phyloP scores from a whole-genome alignment of 2,329 filamentous ascomycete genomes.

The Phoma sp. region DNA sequence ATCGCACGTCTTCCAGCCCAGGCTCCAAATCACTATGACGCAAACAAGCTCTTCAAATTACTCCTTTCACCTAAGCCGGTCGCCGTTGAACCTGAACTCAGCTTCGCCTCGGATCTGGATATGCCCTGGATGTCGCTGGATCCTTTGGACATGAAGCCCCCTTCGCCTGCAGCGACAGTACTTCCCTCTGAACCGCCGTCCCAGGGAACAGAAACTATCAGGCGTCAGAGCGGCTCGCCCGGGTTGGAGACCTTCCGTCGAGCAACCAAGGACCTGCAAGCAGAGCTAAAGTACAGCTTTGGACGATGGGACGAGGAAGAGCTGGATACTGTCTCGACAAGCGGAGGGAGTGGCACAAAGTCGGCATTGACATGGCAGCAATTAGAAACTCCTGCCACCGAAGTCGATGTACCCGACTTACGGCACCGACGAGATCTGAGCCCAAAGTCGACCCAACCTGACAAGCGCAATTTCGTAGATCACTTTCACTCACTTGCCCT shows the following conservation, averaged over 20 bases:
- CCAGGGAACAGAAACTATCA: no score
- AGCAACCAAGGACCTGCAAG: background rate
- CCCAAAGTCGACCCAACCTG: background rate
- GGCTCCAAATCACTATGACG: background rate
- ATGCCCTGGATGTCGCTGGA: conserved; percentile 1
- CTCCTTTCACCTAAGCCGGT: background rate
- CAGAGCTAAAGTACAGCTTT: background rate
- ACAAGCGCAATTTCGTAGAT: background rate
- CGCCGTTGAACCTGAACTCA: background rate
- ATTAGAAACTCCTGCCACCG: background rate
- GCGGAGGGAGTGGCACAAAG: background rate
- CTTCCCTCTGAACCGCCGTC: no score
- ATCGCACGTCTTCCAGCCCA: background rate
- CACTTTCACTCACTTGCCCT: background rate
- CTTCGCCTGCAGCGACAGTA: background rate
- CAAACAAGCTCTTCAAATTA: conserved; percentile 2
- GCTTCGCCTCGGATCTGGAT: background rate
- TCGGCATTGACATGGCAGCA: no score
- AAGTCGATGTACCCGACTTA: conserved; percentile 1
- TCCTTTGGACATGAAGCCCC: background rate
- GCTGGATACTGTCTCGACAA: background rate
- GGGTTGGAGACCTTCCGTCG: background rate
- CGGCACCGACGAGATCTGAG: background rate
- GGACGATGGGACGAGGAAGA: background rate
- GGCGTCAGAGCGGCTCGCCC: background rate